These are phyloP conservation scores for Microstegium vimineum DNA, from an alignment of 176 grass and related monocot species.

Conservation along the genomic window DNA sequence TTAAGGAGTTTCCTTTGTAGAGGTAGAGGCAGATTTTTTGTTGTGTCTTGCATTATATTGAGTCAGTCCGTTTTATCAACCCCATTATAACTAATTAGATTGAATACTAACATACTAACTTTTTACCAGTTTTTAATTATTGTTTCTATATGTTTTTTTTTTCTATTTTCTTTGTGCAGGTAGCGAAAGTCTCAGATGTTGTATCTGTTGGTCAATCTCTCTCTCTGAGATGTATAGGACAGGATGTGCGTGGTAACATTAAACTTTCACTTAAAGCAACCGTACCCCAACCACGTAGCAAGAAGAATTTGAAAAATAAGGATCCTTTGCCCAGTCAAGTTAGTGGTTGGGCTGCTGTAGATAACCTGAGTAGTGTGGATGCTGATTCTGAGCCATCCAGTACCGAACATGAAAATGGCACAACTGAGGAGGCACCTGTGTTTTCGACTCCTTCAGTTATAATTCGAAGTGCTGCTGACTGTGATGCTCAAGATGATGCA, in stretches of 20 bases:
- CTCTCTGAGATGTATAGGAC: constrained; percentile 81
- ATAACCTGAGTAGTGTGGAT: constrained; percentile 24
- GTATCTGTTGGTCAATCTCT: constrained; percentile 77
- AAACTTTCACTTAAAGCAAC: constrained; percentile 88
- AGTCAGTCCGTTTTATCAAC: background rate
- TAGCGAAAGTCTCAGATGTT: constrained; percentile 79
- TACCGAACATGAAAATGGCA: constrained; percentile 24
- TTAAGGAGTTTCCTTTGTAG: background rate
- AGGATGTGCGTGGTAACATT: constrained; percentile 89
- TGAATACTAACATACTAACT: background rate
- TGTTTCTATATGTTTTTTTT: constrained; percentile 17
- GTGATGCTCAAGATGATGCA: constrained; percentile 57
- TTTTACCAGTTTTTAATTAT: constrained; percentile 24
- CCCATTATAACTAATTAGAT: background rate
- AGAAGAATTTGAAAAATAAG: constrained; percentile 27
- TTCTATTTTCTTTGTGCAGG: constrained; percentile 44
- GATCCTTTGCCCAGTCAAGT: constrained; percentile 35
- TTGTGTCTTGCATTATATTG: background rate
- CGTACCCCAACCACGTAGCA: constrained; percentile 32
- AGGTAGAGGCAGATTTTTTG: background rate
- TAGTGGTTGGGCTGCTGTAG: constrained; percentile 46
- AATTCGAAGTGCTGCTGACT: constrained; percentile 73
- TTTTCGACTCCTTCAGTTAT: constrained; percentile 56
- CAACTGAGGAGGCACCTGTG: constrained; percentile 23
- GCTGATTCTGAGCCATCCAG: background rate